Base-by-base conservation (phyloP, 805 yeast genomes). In the Jamesozyma jinghongensis region DNA sequence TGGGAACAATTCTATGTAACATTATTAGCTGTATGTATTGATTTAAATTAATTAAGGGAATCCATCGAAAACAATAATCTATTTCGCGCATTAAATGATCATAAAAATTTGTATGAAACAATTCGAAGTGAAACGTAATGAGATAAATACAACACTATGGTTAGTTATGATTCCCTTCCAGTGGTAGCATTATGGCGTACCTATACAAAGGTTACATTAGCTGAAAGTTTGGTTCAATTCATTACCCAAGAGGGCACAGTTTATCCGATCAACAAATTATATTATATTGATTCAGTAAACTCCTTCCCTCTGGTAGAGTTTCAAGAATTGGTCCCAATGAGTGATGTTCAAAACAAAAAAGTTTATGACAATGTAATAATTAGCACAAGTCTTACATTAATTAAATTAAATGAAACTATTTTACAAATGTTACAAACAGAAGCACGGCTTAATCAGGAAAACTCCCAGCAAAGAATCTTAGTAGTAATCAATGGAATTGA, bases 251-350 rank as follows among this genome's bases (percentile, higher is more conserved):
- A 37, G 8, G 14, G 28, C 4, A 22, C 12, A 20, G 32, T 35
- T 4, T 8, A 28, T 3, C 8, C 14, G 8, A 19, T 16, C 18
- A 29, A 26, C 4, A 39, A 35, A 29, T 35, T 61, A n/a, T 56
- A 56, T 38, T 61, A 47, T 40, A 46, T 61, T n/a, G 61, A 54
- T 42, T 53, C 62, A 5, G 52, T 52, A 6, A 56, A 50, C 34
- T 48, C 61, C 10, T 61, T 61, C 40, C 65, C 65, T 12, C 19
- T 59, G 3, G 18, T 19, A 2, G 49, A 53, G 18, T 52, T 61
- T 32, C 54, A 55, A 32, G 37, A 42, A 22, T 13, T 46, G 11
- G 37, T 56, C n/a, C 50, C 49, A 13, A 29, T 40, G 16, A 41
- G 38, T 4, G 20, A 30, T 11, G 42, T 43, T 5, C 37, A 30